Evolutionary conservation across 768 basidiomycete species (phyloP).

Genomic region (Collybia nuda): DNA sequence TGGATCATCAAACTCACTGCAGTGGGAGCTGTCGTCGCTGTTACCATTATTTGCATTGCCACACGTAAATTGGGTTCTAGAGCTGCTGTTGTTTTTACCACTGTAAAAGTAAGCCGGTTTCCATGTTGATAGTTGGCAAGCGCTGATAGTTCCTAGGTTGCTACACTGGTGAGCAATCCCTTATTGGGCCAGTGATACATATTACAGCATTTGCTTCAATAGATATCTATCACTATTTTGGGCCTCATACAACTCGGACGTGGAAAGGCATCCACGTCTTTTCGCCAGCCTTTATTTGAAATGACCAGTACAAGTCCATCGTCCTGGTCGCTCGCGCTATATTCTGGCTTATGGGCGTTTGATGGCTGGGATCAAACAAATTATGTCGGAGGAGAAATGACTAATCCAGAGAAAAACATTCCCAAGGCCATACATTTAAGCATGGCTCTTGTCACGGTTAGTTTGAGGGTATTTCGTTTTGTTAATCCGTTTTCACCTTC

Average conservation of each 20-base stretch:
- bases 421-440: conserved; percentile 89
- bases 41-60: conserved; percentile 78
- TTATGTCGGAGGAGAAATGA: conserved; percentile 89
- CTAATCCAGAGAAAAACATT: conserved; percentile 79
- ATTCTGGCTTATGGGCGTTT: conserved; percentile 94
- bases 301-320: conserved; percentile 79
- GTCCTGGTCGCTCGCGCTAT: conserved; percentile 88
- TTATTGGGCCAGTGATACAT: not conserved
- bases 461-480: conserved; percentile 16
- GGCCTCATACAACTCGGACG: conserved; percentile 77
- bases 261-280: conserved; percentile 68
- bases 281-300: conserved; percentile 67
- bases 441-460: conserved; percentile 77
- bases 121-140: not conserved
- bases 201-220: conserved; percentile 10
- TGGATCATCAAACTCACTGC: conserved; percentile 93
- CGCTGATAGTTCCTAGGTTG: conserved; percentile 39
- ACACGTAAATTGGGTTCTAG: conserved; percentile 77
- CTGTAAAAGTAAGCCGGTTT: conserved; percentile 62
- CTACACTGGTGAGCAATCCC: conserved; percentile 54
- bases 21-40: conserved; percentile 63
- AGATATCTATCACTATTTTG: conserved; percentile 74
- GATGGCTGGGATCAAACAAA: conserved; percentile 97
- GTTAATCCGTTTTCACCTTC: not conserved
- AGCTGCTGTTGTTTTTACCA: conserved; percentile 84